Evolutionary conservation across 2,329 filamentous ascomycete species (phyloP).

Genomic region (Madurella fahalii): DNA sequence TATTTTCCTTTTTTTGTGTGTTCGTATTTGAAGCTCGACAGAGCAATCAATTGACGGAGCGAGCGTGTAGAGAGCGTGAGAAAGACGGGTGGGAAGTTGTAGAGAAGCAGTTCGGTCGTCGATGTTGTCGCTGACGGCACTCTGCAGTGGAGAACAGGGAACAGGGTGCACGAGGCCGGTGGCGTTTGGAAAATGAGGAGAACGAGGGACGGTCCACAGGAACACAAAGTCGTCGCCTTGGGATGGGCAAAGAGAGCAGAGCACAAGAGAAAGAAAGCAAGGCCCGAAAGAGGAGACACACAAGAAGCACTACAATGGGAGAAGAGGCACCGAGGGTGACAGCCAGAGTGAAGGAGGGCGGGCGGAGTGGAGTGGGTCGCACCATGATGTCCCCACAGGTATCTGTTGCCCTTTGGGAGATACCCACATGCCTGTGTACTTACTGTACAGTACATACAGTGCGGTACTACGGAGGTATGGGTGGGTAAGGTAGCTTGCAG

Average conservation of each 20-base stretch:
- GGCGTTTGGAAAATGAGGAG: conserved; percentile 6
- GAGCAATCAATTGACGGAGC: neutral
- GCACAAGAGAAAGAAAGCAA: conserved; percentile 12
- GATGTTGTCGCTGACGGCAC: neutral
- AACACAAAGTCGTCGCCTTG: conserved; percentile 15
- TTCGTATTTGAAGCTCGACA: neutral
- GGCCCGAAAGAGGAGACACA: conserved; percentile 10
- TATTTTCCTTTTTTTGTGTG: neutral
- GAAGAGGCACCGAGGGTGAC: conserved; percentile 21
- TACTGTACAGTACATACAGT: neutral
- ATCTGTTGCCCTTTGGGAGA: neutral
- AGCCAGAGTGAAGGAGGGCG: conserved; percentile 10
- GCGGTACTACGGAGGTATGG: neutral
- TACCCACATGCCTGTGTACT: neutral
- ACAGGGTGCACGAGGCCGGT: neutral
- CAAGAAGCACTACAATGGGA: conserved; percentile 1
- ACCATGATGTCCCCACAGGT: conserved; percentile 15
- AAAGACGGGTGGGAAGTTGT: neutral
- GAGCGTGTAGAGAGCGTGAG: neutral
- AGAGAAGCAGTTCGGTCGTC: neutral
- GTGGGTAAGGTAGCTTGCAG: neutral
- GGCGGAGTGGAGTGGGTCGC: conserved; percentile 24
- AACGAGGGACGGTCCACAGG: conserved; percentile 14
- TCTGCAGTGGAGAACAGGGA: neutral
- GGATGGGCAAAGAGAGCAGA: conserved; percentile 6